Conservation (phyloP, 192 early-diverging fungal species). For the Entophlyctis luteolus region DNA sequence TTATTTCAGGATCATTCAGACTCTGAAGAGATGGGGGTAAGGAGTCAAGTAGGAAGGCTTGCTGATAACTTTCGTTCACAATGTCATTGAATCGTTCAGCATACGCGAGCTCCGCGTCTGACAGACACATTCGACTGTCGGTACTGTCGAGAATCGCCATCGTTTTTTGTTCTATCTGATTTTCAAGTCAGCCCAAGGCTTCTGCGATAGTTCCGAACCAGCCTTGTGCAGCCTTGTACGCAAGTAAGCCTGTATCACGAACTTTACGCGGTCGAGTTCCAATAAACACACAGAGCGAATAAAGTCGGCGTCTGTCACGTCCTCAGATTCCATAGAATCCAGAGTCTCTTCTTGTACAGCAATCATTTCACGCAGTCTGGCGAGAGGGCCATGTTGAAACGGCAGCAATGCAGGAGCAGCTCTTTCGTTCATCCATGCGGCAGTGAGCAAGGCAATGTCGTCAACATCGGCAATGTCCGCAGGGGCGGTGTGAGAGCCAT, state of each 20-base stretch:
- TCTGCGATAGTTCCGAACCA: not conserved
- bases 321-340: not conserved
- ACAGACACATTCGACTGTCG: too few species aligned
- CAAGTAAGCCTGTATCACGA: conserved; percentile 60
- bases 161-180: too few species aligned
- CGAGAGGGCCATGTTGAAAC: conserved; percentile 43
- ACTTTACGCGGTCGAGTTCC: conserved; percentile 67
- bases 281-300: conserved; percentile 55
- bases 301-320: conserved; percentile 47
- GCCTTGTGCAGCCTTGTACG: conserved; percentile 63
- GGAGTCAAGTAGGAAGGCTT: conserved; percentile 42
- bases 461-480: conserved; percentile 16
- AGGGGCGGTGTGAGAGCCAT: too few species aligned
- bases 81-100: conserved; percentile 55
- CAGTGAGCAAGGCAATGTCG: conserved; percentile 44
- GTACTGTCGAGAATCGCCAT: conserved; percentile 76
- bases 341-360: conserved; percentile 51
- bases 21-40: conserved; percentile 49
- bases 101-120: too few species aligned
- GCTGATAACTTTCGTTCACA: conserved; percentile 43
- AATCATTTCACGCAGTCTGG: conserved; percentile 49
- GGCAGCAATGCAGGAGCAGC: conserved; percentile 61
- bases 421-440: conserved; percentile 68
- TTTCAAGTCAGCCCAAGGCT: too few species aligned
- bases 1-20: conserved; percentile 40